Base-by-base conservation (phyloP, 805 yeast species). In the Diddensiella santjacobensis region DNA sequence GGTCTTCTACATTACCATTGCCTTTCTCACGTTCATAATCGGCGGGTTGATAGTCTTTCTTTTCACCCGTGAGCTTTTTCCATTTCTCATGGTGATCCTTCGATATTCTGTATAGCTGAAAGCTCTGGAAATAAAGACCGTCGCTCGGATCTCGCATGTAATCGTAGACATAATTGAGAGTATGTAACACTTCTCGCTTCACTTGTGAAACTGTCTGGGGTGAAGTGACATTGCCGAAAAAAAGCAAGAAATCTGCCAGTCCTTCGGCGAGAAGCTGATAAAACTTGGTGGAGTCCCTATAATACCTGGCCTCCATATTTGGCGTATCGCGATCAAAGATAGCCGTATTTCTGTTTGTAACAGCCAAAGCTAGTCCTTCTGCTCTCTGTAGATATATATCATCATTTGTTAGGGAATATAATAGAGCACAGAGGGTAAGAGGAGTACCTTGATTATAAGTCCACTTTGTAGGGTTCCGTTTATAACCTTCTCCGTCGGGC, bases 381-480 rank as follows among this genome's bases (percentile, higher is more conserved):
- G 69, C 68, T 40, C 58, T 52, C 41, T 59, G 42, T 49, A 67
- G 62, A 81, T 83, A 82, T 58, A 74, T 68, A 10, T 67, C 61
- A 48, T 80, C 77, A 17, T 70, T 62, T 39, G 85, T 83, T 51
- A 67, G 66, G 44, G 68, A 68, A 55, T 73, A 81, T 56, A 82
- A 63, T 56, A 71, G 63, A 13, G 77, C 64, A 5, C 78, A 71
- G 1, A 82, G 78, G 8, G 82, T 74, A 29, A 83, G 57, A 0
- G 87, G 79, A 8, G 83, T 75, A 19, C 89, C 89, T 8, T 78
- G 74, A 65, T 83, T 83, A 63, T 83, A 83, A 3, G 86, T 74
- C 77, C 81, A 80, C 65, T 83, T 81, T 57, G 72, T 71, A 17
- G 70, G 70, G 56, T 80, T 77, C 8, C 71, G 68, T 22, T 66